Evolutionary conservation across 2,329 filamentous ascomycete genomes (phyloP).

Genomic region (Fusarium burgessii): DNA sequence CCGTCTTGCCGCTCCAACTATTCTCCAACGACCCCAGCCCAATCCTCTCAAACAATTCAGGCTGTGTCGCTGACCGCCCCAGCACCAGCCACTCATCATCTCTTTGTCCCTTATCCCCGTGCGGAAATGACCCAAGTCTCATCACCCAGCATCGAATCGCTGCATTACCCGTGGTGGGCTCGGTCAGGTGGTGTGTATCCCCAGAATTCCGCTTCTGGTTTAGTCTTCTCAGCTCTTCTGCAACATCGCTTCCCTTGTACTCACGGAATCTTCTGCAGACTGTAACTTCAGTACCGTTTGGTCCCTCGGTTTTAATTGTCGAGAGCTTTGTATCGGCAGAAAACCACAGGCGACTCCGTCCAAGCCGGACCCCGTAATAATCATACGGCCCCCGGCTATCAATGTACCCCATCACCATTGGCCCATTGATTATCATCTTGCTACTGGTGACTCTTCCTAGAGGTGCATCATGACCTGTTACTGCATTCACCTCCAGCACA

Average conservation of each 20-base stretch:
- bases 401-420: constrained; percentile 14
- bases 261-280: constrained; percentile 20
- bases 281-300: neutral
- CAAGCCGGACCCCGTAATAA: neutral
- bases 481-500: constrained; percentile 19
- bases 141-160: constrained; percentile 32
- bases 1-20: neutral
- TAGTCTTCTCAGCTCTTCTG: neutral
- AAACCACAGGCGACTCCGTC: neutral
- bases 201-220: neutral
- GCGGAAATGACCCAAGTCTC: constrained; percentile 27
- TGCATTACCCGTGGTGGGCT: neutral
- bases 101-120: neutral
- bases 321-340: constrained; percentile 27
- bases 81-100: constrained; percentile 31
- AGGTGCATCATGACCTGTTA: constrained; percentile 16
- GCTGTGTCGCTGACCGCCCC: constrained; percentile 17
- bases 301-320: neutral
- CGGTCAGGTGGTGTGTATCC: neutral
- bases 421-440: constrained; percentile 18
- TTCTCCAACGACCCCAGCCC: constrained; percentile 16
- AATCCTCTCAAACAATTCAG: constrained; percentile 25
- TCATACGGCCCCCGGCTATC: neutral
- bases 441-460: constrained; percentile 28
- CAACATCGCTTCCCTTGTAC: neutral